Percentiles rank a stretch among this genome's conserved stretches.
phyloP scores from a whole-genome alignment of 2,329 filamentous ascomycete species.

The Sporothrix mexicana region DNA sequence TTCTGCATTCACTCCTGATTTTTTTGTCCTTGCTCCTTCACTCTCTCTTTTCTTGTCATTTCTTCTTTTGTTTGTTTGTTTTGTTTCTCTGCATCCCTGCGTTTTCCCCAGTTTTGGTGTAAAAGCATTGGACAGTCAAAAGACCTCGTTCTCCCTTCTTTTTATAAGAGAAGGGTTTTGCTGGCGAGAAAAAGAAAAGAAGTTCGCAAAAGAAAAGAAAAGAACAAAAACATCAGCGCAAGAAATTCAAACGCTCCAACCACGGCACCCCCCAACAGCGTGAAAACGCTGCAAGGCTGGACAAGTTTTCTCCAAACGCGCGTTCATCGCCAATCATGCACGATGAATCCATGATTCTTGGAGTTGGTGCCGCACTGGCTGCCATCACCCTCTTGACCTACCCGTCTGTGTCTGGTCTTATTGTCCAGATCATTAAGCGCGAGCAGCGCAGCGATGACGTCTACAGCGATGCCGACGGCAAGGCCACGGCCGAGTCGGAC shows the following conservation, averaged over 20 bases:
- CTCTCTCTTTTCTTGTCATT: slow-evolving; percentile 3
- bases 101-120: slow-evolving; percentile 11
- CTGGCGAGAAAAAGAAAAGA: slow-evolving; percentile 14
- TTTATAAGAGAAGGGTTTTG: not conserved
- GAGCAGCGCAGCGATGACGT: slow-evolving; percentile 45
- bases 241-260: not conserved
- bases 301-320: not conserved
- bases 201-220: not conserved
- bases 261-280: slow-evolving; percentile 1
- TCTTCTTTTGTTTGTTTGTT: slow-evolving; percentile 19
- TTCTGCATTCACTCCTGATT: slow-evolving; percentile 14
- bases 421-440: slow-evolving; percentile 41
- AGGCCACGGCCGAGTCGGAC: slow-evolving; percentile 67
- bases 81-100: slow-evolving; percentile 18
- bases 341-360: slow-evolving; percentile 41
- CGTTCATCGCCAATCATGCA: slow-evolving; percentile 39
- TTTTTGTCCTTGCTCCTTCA: not conserved
- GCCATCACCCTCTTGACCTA: slow-evolving; percentile 43
- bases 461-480: slow-evolving; percentile 74
- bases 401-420: slow-evolving; percentile 43
- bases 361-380: slow-evolving; percentile 41
- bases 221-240: not conserved
- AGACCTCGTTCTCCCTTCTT: not conserved
- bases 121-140: slow-evolving; percentile 20
- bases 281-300: slow-evolving; percentile 23